Percentiles rank a stretch among this genome's conserved stretches.
phyloP scores from a whole-genome alignment of 179 eudicot species.

The Silene vulgaris region DNA sequence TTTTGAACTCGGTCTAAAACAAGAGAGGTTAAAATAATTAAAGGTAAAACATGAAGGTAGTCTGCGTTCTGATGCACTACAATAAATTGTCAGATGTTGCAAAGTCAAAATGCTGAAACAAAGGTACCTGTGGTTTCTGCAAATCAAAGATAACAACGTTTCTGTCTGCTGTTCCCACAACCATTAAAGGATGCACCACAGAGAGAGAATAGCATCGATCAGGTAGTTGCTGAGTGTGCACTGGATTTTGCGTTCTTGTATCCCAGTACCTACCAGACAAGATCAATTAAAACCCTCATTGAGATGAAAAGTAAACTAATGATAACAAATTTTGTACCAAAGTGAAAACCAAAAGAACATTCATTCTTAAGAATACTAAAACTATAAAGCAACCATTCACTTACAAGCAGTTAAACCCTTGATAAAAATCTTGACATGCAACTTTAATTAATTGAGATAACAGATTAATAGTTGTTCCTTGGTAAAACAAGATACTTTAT shows the following conservation, averaged over 20 bases:
- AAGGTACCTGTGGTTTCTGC: conserved; percentile 85
- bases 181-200: conserved; percentile 77
- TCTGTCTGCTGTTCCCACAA: conserved; percentile 90
- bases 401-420: neutral
- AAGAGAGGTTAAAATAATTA: neutral
- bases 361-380: neutral
- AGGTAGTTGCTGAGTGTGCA: conserved; percentile 76
- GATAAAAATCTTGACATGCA: neutral
- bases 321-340: neutral
- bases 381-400: too few species aligned
- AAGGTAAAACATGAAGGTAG: neutral
- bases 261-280: conserved; percentile 75
- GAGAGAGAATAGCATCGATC: conserved; percentile 88
- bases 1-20: conserved; percentile 74
- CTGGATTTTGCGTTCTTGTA: conserved; percentile 73
- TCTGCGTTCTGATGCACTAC: conserved; percentile 1
- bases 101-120: neutral
- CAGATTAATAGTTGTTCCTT: neutral
- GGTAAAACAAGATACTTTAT: neutral
- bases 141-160: conserved; percentile 68
- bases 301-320: neutral
- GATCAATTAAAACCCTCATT: neutral
- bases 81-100: too few species aligned
- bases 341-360: too few species aligned
- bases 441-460: neutral